phyloP scores from a whole-genome alignment of 2,329 filamentous ascomycete genomes.

The Neocatenulostroma microsporum region DNA sequence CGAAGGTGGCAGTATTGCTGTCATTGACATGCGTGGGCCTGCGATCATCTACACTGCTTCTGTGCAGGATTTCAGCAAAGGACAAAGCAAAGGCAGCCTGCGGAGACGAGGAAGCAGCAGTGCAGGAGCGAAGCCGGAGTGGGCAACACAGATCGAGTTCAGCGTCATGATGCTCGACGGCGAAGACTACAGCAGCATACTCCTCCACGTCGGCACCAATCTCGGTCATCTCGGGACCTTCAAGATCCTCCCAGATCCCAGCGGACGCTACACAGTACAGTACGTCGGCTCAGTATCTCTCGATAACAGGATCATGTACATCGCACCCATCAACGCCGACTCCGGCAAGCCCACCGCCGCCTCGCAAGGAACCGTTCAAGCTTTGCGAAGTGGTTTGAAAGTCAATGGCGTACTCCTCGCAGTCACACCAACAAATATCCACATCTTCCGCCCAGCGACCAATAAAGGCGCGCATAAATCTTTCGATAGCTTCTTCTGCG shows the following conservation, averaged over 20 bases:
- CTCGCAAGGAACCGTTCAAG: conserved; percentile 65
- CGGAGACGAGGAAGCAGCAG: conserved; percentile 43
- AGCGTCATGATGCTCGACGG: conserved; percentile 87
- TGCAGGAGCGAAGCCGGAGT: conserved; percentile 52
- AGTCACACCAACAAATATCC: conserved; percentile 65
- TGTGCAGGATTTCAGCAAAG: conserved; percentile 64
- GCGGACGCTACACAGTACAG: conserved; percentile 63
- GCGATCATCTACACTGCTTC: conserved; percentile 70
- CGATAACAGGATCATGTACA: conserved; percentile 62
- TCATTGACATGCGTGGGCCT: conserved; percentile 84
- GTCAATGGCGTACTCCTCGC: conserved; percentile 75
- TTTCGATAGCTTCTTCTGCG: conserved; percentile 77
- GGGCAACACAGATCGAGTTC: conserved; percentile 77
- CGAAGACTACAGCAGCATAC: conserved; percentile 92
- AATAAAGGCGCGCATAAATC: conserved; percentile 86
- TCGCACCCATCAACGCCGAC: conserved; percentile 72
- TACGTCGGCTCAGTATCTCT: conserved; percentile 61
- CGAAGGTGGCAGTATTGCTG: conserved; percentile 67
- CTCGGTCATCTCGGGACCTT: conserved; percentile 78
- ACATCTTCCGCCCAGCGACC: conserved; percentile 77
- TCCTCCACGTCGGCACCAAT: conserved; percentile 84
- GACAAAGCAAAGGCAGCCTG: conserved; percentile 70
- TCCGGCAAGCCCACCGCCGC: conserved; percentile 69
- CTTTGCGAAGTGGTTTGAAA: conserved; percentile 64
- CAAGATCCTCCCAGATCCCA: conserved; percentile 69